A percentile compares a stretch with the other conserved stretches of the same genome.
phyloP scores from a whole-genome alignment of 257 asterid species.

The Lithospermum erythrorhizon region DNA sequence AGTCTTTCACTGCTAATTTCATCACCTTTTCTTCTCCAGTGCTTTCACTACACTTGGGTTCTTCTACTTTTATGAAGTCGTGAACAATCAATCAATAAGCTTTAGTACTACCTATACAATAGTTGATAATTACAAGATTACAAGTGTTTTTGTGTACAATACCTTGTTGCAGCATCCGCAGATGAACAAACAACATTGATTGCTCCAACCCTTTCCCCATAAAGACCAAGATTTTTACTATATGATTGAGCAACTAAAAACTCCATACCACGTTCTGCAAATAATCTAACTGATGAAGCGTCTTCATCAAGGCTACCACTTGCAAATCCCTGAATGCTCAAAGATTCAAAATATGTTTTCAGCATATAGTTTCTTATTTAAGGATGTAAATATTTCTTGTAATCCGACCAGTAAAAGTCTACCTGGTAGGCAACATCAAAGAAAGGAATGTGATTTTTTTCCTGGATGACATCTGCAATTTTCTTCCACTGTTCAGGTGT shows the following conservation, averaged over 20 bases:
- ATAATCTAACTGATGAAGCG: conserved; percentile 86
- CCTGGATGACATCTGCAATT: conserved; percentile 84
- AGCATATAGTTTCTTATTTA: not conserved
- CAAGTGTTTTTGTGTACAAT: not conserved
- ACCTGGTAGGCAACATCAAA: conserved; percentile 99
- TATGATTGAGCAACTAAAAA: conserved; percentile 89
- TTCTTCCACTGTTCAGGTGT: conserved; percentile 81
- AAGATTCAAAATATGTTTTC: not conserved
- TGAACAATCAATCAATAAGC: not conserved
- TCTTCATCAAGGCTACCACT: conserved; percentile 94
- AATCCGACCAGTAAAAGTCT: conserved; percentile 7
- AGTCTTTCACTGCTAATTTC: no score
- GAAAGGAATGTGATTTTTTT: conserved; percentile 85
- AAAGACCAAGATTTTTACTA: conserved; percentile 89
- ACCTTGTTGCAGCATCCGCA: conserved; percentile 76
- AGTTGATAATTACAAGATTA: conserved; percentile 3
- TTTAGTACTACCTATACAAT: not conserved
- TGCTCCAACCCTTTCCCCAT: conserved; percentile 96
- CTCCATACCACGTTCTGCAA: conserved; percentile 94
- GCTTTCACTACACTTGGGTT: no score
- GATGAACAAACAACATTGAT: conserved; percentile 81
- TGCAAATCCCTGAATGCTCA: conserved; percentile 69
- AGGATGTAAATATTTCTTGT: conserved; percentile 1
- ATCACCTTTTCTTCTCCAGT: no score
- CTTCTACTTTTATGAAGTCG: no score